Conservation (phyloP, 129 eudicot genomes). For the Helichrysum umbraculigerum region DNA sequence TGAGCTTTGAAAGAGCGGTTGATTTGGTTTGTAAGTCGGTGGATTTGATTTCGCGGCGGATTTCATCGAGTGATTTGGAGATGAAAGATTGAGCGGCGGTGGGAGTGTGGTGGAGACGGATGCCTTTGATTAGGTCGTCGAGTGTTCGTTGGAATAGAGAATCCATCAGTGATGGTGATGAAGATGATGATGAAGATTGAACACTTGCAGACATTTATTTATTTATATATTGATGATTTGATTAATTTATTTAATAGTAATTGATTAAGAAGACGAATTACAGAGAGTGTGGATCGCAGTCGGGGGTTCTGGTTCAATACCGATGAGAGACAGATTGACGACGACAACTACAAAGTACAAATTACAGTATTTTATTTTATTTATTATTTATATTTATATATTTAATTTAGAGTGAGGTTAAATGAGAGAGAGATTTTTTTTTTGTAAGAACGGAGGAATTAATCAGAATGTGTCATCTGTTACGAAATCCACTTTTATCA, state of each 20-base stretch:
- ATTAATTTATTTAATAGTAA: no score
- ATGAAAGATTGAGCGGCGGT: constrained; percentile 56
- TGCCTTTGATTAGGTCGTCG: constrained; percentile 77
- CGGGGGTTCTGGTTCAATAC: not conserved
- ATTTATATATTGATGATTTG: no score
- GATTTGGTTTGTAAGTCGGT: constrained; percentile 70
- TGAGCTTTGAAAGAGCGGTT: constrained; percentile 77
- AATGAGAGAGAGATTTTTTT: no score
- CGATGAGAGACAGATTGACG: not conserved
- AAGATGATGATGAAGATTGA: constrained; percentile 26
- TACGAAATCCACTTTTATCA: no score
- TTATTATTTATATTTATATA: no score
- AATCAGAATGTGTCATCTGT: no score
- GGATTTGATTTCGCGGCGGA: constrained; percentile 79
- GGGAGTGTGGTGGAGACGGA: constrained; percentile 58
- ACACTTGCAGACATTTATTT: constrained; percentile 25
- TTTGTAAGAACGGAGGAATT: no score
- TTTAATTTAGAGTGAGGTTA: no score
- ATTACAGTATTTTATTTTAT: no score
- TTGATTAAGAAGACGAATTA: not conserved
- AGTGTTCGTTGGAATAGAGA: constrained; percentile 75
- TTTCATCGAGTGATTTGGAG: constrained; percentile 66
- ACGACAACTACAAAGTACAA: not conserved
- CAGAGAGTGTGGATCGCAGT: not conserved
- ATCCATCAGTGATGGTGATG: constrained; percentile 60